phyloP scores from a whole-genome alignment of 1,139 yeast species.

The Candida dubliniensis region DNA sequence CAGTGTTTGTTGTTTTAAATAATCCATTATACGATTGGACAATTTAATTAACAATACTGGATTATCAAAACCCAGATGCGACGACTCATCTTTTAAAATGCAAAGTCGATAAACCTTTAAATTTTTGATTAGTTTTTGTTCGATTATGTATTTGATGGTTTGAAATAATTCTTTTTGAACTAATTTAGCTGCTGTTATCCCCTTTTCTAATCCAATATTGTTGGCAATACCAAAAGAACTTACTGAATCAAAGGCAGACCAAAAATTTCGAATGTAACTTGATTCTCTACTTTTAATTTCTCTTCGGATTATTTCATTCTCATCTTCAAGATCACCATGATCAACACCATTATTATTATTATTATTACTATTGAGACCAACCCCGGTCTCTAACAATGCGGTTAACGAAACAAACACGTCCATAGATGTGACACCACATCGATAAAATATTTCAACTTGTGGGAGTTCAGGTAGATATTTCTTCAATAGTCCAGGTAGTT shows the following conservation, averaged over 20 bases:
- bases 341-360: constrained; percentile 17
- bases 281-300: constrained; percentile 56
- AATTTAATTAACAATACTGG: constrained; percentile 82
- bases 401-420: constrained; percentile 89
- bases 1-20: constrained; percentile 74
- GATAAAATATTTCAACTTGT: constrained; percentile 80
- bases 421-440: constrained; percentile 65
- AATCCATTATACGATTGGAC: constrained; percentile 90
- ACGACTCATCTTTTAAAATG: constrained; percentile 80
- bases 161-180: constrained; percentile 84
- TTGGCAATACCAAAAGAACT: constrained; percentile 53
- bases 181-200: constrained; percentile 59
- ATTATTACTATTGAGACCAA: constrained; percentile 22
- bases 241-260: constrained; percentile 95
- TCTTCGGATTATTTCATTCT: constrained; percentile 40
- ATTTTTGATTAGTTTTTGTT: constrained; percentile 76
- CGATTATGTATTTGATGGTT: constrained; percentile 86
- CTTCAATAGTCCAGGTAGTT: constrained; percentile 65
- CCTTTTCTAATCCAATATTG: constrained; percentile 4
- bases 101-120: constrained; percentile 81
- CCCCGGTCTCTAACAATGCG: constrained; percentile 75
- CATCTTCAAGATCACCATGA: constrained; percentile 25
- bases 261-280: constrained; percentile 84
- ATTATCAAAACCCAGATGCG: constrained; percentile 71
- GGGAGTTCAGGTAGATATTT: constrained; percentile 60